These are phyloP conservation scores for Colletotrichum sp. DNA, from an alignment of 2,329 filamentous ascomycete genomes.

Conservation along the genomic window DNA sequence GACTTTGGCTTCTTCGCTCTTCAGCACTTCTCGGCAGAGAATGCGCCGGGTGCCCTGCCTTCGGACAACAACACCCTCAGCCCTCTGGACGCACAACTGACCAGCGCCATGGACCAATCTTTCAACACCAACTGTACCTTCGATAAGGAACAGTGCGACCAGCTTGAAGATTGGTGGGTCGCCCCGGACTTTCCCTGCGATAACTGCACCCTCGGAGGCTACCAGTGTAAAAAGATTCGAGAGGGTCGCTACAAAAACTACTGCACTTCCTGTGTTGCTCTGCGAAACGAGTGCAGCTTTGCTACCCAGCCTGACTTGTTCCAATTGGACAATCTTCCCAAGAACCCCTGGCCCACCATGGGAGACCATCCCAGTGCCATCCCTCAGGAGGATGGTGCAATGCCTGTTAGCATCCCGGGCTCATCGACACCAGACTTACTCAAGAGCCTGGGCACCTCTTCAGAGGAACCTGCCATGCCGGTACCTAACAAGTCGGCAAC, in stretches of 20 bases:
- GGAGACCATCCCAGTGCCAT: conserved; percentile 31
- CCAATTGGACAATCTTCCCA: conserved; percentile 29
- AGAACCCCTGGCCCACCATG: conserved; percentile 25
- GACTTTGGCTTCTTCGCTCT: conserved; percentile 66
- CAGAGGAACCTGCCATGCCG: conserved; percentile 25
- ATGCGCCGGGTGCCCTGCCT: conserved; percentile 33
- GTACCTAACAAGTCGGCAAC: conserved; percentile 30
- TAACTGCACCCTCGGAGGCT: conserved; percentile 57
- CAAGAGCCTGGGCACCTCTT: conserved; percentile 20
- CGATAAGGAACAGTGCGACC: background rate
- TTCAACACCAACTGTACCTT: background rate
- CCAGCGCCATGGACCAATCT: background rate
- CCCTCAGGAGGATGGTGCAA: conserved; percentile 37
- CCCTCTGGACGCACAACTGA: background rate
- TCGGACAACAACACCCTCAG: background rate
- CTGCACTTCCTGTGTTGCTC: conserved; percentile 67
- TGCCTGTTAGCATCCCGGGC: conserved; percentile 21
- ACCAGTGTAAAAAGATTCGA: conserved; percentile 64
- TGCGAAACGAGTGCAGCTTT: conserved; percentile 65
- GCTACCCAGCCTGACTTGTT: conserved; percentile 27
- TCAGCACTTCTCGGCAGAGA: conserved; percentile 57
- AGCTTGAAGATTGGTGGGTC: conserved; percentile 43
- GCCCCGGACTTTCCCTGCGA: conserved; percentile 53
- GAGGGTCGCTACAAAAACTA: conserved; percentile 66
- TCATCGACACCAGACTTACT: conserved; percentile 30